A percentile compares a stretch with the other conserved stretches of the same genome.
Evolutionary conservation across 192 early-diverging fungal genomes (phyloP).

Genomic region (Backusella sp.): DNA sequence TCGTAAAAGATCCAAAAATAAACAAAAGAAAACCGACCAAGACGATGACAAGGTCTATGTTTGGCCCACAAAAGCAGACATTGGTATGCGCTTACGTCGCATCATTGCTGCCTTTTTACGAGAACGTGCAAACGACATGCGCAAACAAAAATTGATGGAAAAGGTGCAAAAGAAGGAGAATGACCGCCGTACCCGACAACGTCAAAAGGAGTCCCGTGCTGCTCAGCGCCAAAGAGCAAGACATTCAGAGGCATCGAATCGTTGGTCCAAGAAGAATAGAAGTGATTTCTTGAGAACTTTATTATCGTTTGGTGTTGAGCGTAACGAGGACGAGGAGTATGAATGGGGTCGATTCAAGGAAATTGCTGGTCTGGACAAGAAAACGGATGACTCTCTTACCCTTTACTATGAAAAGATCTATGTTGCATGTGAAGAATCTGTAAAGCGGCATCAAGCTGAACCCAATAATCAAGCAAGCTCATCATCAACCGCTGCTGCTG

Average conservation of each 20-base stretch:
- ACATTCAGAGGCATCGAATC: conserved; percentile 39
- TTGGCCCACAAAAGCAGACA: conserved; percentile 63
- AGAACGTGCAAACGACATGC: conserved; percentile 46
- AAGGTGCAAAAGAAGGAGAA: conserved; percentile 44
- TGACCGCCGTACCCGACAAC: conserved; percentile 37
- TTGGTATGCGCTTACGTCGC: conserved; percentile 57
- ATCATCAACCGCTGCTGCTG: not conserved
- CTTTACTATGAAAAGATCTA: conserved; percentile 61
- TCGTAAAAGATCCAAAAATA: not conserved
- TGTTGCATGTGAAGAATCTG: conserved; percentile 56
- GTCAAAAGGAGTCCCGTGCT: conserved; percentile 42
- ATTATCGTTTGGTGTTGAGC: conserved; percentile 55
- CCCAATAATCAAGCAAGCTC: not conserved
- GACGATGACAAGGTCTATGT: conserved; percentile 38
- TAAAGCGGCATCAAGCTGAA: conserved; percentile 33
- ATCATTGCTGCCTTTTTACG: conserved; percentile 57
- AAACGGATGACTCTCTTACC: conserved; percentile 68
- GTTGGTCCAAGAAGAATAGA: conserved; percentile 56
- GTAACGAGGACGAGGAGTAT: conserved; percentile 31
- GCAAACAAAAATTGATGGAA: conserved; percentile 35
- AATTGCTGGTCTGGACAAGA: conserved; percentile 59
- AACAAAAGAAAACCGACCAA: not conserved
- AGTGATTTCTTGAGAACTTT: conserved; percentile 56
- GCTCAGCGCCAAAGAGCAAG: conserved; percentile 41
- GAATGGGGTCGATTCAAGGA: conserved; percentile 71